Percentiles rank a stretch among this genome's conserved stretches.
Conservation (phyloP, 805 yeast genomes). For the Saccharomycopsis schoenii region DNA sequence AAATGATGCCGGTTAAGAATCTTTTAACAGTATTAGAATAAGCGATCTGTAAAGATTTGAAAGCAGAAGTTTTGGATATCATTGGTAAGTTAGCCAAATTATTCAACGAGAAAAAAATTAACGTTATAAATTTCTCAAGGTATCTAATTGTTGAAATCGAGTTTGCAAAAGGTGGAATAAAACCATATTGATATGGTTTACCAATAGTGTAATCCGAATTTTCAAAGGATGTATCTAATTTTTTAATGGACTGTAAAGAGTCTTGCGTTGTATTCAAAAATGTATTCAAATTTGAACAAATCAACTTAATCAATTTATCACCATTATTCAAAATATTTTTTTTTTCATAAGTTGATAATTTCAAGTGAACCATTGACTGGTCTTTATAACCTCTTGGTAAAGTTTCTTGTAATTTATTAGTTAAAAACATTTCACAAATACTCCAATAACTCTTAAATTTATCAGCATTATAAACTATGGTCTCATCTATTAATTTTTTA, state of each 20-base stretch:
- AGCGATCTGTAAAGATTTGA: conserved; percentile 29
- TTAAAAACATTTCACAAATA: conserved; percentile 43
- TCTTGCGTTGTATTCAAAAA: conserved; percentile 29
- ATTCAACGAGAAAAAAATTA: conserved; percentile 32
- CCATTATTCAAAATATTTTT: conserved; percentile 31
- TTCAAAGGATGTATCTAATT: not conserved
- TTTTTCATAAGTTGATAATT: conserved; percentile 36
- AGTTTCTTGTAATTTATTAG: conserved; percentile 35
- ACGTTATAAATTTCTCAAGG: conserved; percentile 36
- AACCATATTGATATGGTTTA: conserved; percentile 34
- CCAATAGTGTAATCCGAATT: conserved; percentile 20
- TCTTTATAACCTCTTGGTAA: conserved; percentile 34
- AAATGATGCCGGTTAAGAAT: conserved; percentile 37
- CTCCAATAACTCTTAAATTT: conserved; percentile 44
- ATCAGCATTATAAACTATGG: conserved; percentile 28
- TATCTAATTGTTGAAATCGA: conserved; percentile 49
- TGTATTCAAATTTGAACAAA: conserved; percentile 24
- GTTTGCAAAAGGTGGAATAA: conserved; percentile 57
- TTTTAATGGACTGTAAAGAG: conserved; percentile 1
- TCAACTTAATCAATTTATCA: conserved; percentile 28
- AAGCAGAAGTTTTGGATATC: conserved; percentile 26
- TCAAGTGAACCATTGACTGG: conserved; percentile 30
- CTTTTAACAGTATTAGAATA: conserved; percentile 32
- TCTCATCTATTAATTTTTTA: conserved; percentile 31
- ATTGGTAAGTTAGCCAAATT: conserved; percentile 36